Evolutionary conservation across 176 grass and related monocot genomes (phyloP), one percentile per base, ranked within the genome.

Genomic region (Oryza officinalis): DNA sequence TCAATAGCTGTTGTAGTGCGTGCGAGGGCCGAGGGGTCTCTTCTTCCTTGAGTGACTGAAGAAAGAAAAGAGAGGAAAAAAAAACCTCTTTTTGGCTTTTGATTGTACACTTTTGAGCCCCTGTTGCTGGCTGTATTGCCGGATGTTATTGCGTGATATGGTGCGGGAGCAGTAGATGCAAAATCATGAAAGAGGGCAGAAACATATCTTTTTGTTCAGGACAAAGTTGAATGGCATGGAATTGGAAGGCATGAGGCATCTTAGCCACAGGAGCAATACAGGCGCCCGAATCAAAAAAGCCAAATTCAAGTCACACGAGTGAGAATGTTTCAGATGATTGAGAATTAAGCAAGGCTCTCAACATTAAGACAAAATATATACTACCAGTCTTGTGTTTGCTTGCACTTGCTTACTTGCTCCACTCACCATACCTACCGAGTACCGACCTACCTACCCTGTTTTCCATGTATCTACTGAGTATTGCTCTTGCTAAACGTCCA

Each of bases 41-140:
- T 37, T n/a, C 67, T 43, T 46, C 65, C 61, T 22, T 20, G 41
- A 28, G 47, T 47, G 27, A 22, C 54, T 75, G 43, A 23, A 74
- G 27, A 74, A 61, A 22, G 18, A 20, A n/a, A n/a, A n/a, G n/a
- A 59, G 20, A n/a, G 7, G 6, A 50, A 18, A 54, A 54, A 6
- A 54, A 47, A 0, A 2, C 13, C 3, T 14, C 11, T 15, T 47
- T 9, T 47, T 47, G 45, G 15, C 49, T 52, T 52, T 49, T 22
- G 67, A 27, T 18, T 20, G 17, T 63, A 41, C 40, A 10, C 38
- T 40, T 40, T 38, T 46, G 59, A 5, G 59, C 14, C 44, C 67
- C 9, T 71, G 41, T 38, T 84, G 71, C 81, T 41, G 31, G 27
- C 27, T 71, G 69, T 71, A 28, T 38, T 84, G 72, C 81, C 14